Evolutionary conservation across 176 grass and related monocot genomes (phyloP).

Genomic region (Oryza meyeriana): DNA sequence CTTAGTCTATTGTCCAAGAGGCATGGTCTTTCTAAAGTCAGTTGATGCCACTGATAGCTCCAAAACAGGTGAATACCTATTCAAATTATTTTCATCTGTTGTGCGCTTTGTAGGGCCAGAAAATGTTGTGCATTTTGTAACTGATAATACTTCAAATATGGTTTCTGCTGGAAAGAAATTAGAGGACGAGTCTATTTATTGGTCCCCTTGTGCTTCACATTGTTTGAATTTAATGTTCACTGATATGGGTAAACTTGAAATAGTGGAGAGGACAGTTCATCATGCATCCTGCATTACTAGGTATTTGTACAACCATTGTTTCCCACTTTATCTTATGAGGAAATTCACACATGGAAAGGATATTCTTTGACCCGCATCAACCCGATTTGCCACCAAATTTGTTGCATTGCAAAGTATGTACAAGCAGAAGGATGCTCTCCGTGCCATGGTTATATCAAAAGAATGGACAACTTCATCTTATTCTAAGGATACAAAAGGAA

Average conservation of each 20-base stretch:
- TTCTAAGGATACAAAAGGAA: neutral
- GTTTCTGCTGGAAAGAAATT: neutral
- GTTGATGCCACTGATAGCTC: neutral
- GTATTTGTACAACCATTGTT: too few species aligned
- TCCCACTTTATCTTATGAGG: neutral
- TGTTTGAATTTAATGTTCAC: neutral
- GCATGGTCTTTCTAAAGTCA: neutral
- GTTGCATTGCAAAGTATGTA: conserved; percentile 10
- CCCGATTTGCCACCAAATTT: conserved; percentile 9
- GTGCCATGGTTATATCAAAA: neutral
- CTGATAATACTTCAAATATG: neutral
- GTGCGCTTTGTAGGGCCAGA: neutral
- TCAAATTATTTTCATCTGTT: neutral
- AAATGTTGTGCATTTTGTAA: neutral
- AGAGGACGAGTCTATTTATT: neutral
- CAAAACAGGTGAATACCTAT: neutral
- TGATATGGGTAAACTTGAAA: neutral
- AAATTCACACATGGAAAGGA: neutral
- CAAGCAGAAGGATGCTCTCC: neutral
- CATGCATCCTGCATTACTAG: conserved; percentile 12
- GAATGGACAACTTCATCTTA: conserved; percentile 1
- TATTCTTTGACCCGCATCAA: neutral
- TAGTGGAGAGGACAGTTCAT: neutral
- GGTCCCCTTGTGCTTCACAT: neutral
- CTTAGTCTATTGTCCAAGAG: conserved; percentile 1